Base-by-base conservation (phyloP, 352 stramenopile species). In the Globisporangium orthogonon region DNA sequence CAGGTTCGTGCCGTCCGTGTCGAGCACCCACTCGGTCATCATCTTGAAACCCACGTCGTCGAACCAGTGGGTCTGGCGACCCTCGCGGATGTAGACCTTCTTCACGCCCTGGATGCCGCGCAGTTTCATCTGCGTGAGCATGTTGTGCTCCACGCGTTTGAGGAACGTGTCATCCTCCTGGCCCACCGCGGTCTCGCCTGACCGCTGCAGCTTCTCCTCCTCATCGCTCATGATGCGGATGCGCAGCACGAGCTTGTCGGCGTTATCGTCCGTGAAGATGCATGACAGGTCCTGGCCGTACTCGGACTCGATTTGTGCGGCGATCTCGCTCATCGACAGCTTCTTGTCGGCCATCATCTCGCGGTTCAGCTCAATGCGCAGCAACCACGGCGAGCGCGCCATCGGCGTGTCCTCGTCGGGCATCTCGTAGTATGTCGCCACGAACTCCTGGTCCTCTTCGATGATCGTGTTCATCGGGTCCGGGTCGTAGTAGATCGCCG, bases 1-100 rank as follows among this genome's bases (percentile, higher is more conserved):
- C 44, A 99, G 79, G 69, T 99, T 99, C 46, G 96, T 98, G 40
- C 97, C 97, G 77, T 99, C 97, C 40, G 97, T 99, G 77, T 99
- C 97, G 11, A 99, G 80, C 57, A 99, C 94, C 91, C 94, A 99
- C 75, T 99, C 97, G 51, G 96, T 96, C 73, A 90, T 87, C 75
- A 87, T 89, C 56, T 89, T 93, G 69, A 99, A 98, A 29, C 96
- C 97, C 58, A 90, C 91, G 23, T 97, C 86, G 61, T 98, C 85
- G 60, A 98, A 92, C 92, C 94, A 99, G 45, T 89, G 81, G 35
- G 91, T 98, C 60, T 87, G 96, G 41, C 98, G 97, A 7, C 91
- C 89, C 63, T 98, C 93, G 67, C 91, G 92, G 61, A 99, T 98
- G 69, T 95, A 98, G 41, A 99, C 96, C 76, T 99, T 99, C 67